phyloP scores from a whole-genome alignment of 2,329 filamentous ascomycete species.

The Raffaelea albimanens region DNA sequence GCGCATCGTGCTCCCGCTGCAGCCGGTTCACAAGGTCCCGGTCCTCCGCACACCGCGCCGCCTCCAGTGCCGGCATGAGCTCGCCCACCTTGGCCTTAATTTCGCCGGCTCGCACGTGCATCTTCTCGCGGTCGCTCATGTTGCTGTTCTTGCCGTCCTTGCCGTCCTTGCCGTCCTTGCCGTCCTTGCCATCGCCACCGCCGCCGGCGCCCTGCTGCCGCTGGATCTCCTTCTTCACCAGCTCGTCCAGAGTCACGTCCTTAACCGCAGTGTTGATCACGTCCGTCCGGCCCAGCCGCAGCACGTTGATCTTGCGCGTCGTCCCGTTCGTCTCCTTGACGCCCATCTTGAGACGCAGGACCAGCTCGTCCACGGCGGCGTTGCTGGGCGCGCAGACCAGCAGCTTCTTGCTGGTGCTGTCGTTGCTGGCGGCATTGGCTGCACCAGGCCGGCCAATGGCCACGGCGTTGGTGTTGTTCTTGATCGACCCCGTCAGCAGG shows the following conservation, averaged over 20 bases:
- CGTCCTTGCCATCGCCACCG: neutral
- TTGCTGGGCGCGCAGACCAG: slow-evolving; percentile 98
- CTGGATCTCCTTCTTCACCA: slow-evolving; percentile 62
- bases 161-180: neutral
- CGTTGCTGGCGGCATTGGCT: slow-evolving; percentile 19
- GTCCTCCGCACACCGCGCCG: slow-evolving; percentile 43
- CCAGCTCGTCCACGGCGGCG: slow-evolving; percentile 91
- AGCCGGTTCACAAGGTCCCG: slow-evolving; percentile 46
- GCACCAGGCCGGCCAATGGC: slow-evolving; percentile 26
- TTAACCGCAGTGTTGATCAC: slow-evolving; percentile 83
- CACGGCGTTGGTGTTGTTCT: slow-evolving; percentile 29
- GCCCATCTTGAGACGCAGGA: slow-evolving; percentile 82
- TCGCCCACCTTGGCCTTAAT: slow-evolving; percentile 68
- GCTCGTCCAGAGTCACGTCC: slow-evolving; percentile 87
- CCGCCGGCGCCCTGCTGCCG: slow-evolving; percentile 20
- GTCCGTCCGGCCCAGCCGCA: slow-evolving; percentile 83
- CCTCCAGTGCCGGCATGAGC: slow-evolving; percentile 62
- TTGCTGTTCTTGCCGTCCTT: slow-evolving; percentile 18
- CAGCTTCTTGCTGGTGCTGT: slow-evolving; percentile 61
- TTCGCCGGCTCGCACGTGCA: slow-evolving; percentile 55
- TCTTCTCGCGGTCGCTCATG: slow-evolving; percentile 46
- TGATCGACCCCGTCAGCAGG: slow-evolving; percentile 53
- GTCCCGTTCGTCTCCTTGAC: slow-evolving; percentile 69
- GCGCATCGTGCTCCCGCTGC: slow-evolving; percentile 65
- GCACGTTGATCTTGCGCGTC: slow-evolving; percentile 68